These are phyloP conservation scores for Blastomyces percursus DNA, from an alignment of 2,329 filamentous ascomycete species.

Conservation along the genomic window DNA sequence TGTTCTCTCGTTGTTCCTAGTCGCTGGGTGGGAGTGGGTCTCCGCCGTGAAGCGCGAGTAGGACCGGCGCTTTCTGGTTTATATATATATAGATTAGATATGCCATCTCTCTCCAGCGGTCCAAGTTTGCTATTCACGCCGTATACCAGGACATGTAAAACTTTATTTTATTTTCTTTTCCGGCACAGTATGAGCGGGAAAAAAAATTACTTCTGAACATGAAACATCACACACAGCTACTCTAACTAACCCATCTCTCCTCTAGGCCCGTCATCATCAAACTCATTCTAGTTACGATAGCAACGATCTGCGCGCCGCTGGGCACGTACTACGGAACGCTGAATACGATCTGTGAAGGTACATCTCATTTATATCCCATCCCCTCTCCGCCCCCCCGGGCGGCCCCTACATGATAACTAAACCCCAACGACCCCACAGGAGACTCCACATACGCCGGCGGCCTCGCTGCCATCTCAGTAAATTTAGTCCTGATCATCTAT, in stretches of 20 bases:
- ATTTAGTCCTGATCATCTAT: slow-evolving; percentile 82
- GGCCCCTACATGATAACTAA: neutral
- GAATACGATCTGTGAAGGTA: slow-evolving; percentile 65
- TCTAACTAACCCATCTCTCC: slow-evolving; percentile 2
- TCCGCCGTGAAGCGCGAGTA: too few relatives aligned
- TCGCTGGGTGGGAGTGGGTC: neutral
- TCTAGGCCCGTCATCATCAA: slow-evolving; percentile 74
- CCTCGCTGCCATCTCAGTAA: slow-evolving; percentile 77
- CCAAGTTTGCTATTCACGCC: too few relatives aligned
- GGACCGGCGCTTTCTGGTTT: too few relatives aligned
- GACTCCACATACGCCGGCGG: slow-evolving; percentile 82
- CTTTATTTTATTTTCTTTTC: too few relatives aligned
- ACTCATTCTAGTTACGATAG: slow-evolving; percentile 77
- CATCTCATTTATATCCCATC: too few relatives aligned
- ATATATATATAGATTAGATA: too few relatives aligned
- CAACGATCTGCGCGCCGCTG: slow-evolving; percentile 82
- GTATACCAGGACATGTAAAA: too few relatives aligned
- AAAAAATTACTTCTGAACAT: too few relatives aligned
- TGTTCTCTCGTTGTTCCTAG: neutral
- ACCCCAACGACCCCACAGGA: slow-evolving; percentile 41
- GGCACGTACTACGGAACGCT: slow-evolving; percentile 78
- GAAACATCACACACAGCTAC: too few relatives aligned
- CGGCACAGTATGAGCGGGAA: too few relatives aligned
- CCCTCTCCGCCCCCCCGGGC: too few relatives aligned
- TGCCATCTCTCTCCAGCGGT: too few relatives aligned